Evolutionary conservation across 2,329 filamentous ascomycete species (phyloP), one percentile per base, ranked within the genome.

Genomic region (Lasiodiplodia hormozganensis): DNA sequence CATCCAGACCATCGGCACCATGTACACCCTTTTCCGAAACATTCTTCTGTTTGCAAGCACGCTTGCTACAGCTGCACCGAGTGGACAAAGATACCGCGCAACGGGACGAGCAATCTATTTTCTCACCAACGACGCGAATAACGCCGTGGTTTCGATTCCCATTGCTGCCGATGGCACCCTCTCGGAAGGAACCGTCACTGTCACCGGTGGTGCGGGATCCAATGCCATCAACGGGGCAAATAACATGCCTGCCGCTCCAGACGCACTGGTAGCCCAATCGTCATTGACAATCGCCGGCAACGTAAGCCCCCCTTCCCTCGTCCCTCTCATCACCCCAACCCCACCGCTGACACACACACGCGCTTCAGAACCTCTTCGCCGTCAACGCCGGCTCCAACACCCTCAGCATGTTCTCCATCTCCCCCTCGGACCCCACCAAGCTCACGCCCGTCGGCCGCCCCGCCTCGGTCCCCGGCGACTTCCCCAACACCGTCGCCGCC

Each of bases 201-300:
- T 76, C 1, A 87, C 86, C 2, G 83, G 84, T 0, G 86, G 86
- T 23, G 73, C 74, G 0, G 86, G 86, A 7, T 76, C 81, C 1
- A 80, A 75, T 51, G 74, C 78, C 16, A 75, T 87, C 31, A 74
- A 83, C 65, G 77, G 75, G 34, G 62, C 70, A 0, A 81, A 75
- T 3, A 80, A 78, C 34, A 68, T 76, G 51, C 76, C 82, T 0
- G 83, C 82, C 0, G 79, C 73, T 0, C 82, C 85, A 0, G 88
- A 89, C 74, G 80, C 84, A 0, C 75, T 89, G 16, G 77, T 84
- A 31, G 82, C 80, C 51, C 87, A 89, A 72, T 84, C 83, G 1
- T 72, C 85, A 2, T 68, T 89, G 64, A 82, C 82, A 3, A 74
- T 88, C 0, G 81, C 79, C 6, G 86, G 83, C 43, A 80, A 84